These are phyloP conservation scores for Mycena olivaceomarginata DNA, from an alignment of 768 basidiomycete species.

Conservation along the genomic window DNA sequence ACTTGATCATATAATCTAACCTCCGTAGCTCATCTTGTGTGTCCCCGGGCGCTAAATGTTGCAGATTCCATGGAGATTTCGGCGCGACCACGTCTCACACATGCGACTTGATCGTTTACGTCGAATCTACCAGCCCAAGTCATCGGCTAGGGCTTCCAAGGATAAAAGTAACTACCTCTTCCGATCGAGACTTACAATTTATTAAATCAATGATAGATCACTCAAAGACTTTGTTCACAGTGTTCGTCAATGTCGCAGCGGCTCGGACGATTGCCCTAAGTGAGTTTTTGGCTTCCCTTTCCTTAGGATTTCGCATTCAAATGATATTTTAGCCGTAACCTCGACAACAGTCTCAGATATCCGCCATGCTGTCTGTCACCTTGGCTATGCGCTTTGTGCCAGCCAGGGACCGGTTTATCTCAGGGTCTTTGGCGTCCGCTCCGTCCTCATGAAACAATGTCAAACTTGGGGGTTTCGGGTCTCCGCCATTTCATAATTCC, in stretches of 20 bases:
- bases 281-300: not conserved
- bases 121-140: not conserved
- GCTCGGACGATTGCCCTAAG: not conserved
- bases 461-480: not conserved
- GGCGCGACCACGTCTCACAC: constrained; percentile 6
- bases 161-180: not conserved
- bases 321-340: not conserved
- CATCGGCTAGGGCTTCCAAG: not conserved
- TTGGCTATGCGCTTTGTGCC: not conserved
- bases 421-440: constrained; percentile 10
- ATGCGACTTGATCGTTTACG: constrained; percentile 15
- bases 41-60: not conserved
- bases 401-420: constrained; percentile 9
- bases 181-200: not conserved
- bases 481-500: constrained; percentile 7
- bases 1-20: not conserved
- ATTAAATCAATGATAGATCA: not conserved
- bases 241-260: not conserved
- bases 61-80: no score
- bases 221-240: not conserved
- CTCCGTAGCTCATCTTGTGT: not conserved
- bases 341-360: constrained; percentile 12
- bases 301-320: not conserved
- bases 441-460: not conserved
- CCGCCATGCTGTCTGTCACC: not conserved